Evolutionary conservation across 2,329 filamentous ascomycete genomes (phyloP), one percentile per base, ranked within the genome.

Genomic region (Capronia epimyces): DNA sequence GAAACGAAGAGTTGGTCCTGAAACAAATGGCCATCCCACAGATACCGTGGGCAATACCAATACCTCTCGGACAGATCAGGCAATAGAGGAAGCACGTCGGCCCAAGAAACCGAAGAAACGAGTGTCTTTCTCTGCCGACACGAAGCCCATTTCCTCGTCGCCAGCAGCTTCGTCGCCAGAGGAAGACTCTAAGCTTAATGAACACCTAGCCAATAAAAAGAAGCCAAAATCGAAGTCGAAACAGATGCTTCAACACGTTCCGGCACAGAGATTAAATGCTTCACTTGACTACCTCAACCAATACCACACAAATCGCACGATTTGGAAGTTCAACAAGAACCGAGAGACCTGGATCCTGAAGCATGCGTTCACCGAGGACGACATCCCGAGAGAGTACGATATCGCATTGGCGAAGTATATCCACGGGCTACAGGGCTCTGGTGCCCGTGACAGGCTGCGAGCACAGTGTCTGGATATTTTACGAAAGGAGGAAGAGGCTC

Each of bases 281-380:
- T 49, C 54, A 21, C 43, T 60, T 13, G 76, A 80, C 46, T 96
- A 96, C 66, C 78, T 96, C 39, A 76, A 76, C 41, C 81, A 84
- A 65, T 95, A 89, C 77, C 77, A 87, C 69, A 78, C 77, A 49
- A 78, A 82, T 54, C 82, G 82, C 51, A 73, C 77, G 8, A 75
- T 75, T 60, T 97, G 91, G 91, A 96, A 95, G 69, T 97, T 96
- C 75, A 95, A 94, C 74, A 96, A 96, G 72, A 90, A 89, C 61
- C 82, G 89, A 65, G 90, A 96, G 69, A 87, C 84, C 47, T 81
- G 87, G 60, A 75, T 96, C 10, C 80, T 96, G 65, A 91, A 93
- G 67, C 83, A 94, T 72, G 71, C 86, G 40, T 87, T 94, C 65
- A 82, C 87, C 60, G 71, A 82, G 58, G 79, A 82, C 61, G 78